Base-by-base conservation (phyloP, 352 stramenopile genomes). In the Phytophthora brassicae region DNA sequence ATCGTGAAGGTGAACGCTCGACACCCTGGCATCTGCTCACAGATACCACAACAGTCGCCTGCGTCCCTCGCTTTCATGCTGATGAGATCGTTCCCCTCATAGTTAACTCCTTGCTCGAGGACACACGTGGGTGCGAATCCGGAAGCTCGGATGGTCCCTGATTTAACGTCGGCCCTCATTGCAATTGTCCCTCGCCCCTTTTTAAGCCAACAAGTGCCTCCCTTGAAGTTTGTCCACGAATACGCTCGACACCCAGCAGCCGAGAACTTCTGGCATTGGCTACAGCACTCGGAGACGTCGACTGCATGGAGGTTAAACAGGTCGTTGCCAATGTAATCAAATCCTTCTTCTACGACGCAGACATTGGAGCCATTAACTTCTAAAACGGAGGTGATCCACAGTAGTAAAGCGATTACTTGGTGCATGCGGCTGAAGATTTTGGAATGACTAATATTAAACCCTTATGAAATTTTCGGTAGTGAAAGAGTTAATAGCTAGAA, bases 121-220 rank as follows among this genome's bases (percentile, higher is more conserved):
- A 47, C 43, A 22, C 64, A 71, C 20, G 26, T 31, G 26, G 26
- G 8, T 31, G 26, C 26, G 26, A 31, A 31, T 31, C 26, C 4
- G 26, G 8, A 31, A 8, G 26, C 8, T 4, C 4, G 4, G 26
- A 68, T 61, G 6, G 44, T 55, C 13, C 56, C 54, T 4, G 71
- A 79, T 26, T 69, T 66, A n/a, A 52, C 64, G 7, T 65, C 62
- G 0, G 53, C 11, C 7, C 72, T 66, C 13, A 54, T 42, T 41
- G 62, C 51, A 36, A 75, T 50, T 2, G 56, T 58, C 14, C 68
- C 68, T n/a, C 66, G 66, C 6, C 54, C 64, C 23, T 52, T 84
- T 64, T 89, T 89, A 64, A 89, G 64, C 70, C 71, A 89, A 53
- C 75, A 87, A 5, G 70, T 86, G 17, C 77, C 74, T 13, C 74